Evolutionary conservation across 495 filamentous ascomycete genomes (phyloP), one percentile per base, ranked within the genome.

Genomic region (Pyrenula massariospora): DNA sequence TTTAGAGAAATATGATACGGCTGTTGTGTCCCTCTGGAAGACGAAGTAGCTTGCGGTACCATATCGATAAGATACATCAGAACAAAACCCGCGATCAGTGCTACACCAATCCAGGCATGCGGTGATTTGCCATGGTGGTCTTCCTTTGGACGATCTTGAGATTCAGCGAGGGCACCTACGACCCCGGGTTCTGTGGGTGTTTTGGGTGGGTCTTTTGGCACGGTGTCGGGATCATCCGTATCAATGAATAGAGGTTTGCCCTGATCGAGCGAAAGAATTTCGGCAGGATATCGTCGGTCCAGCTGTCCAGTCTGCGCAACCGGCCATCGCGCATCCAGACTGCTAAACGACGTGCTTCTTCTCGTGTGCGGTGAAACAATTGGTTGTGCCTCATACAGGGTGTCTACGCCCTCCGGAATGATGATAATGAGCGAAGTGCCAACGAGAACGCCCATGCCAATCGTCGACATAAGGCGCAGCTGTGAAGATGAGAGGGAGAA

Each of bases 51-150:
- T 55, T 83, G 81, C 24, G 93, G 91, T 8, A 96, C 72, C 53
- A 87, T 87, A 67, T 97, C 94, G 67, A 98, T 85, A 11, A 98
- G 82, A 67, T 94, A 96, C 93, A 98, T 98, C 57, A 98, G 75
- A 58, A 95, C 84, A 70, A 98, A 98, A 11, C 93, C 93, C 21
- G 87, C 73, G 57, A 95, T 83, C 12, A 98, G 72, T 0, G 92
- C 86, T 54, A 96, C 72, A 12, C 94, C 94, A 54, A 97, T 87
- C 77, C 80, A 86, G 53, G 80, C 82, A 68, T 87, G 84, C 2
- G 82, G 80, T 2, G 78, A 77, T 56, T 68, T 72, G n/a, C 68
- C 65, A 31, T 66, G 56, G 25, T 70, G 62, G 22, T 73, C 57
- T 23, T 69, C 56, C 24, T 57, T 80, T 20, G 77, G 71, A 3